Base-by-base conservation (phyloP, 2,329 filamentous ascomycete species). In the Pseudogymnoascus sp. region DNA sequence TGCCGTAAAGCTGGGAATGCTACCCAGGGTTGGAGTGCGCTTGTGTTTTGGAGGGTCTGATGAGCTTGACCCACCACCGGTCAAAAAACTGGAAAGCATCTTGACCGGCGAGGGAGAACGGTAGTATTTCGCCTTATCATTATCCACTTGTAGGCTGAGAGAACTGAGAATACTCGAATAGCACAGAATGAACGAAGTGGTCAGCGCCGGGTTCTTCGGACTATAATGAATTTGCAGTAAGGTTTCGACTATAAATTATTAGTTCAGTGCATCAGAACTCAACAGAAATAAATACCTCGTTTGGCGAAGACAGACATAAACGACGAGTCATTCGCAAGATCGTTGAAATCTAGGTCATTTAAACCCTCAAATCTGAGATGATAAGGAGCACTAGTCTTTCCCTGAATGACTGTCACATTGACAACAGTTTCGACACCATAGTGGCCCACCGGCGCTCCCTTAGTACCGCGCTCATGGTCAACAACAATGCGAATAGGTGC, bases 41-140 rank as follows among this genome's bases (percentile, higher is more conserved):
- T 61, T 73, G 18, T 67, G 62, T 62, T 69, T 73, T 1, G 69
- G 69, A 64, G 68, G 69, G 69, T 60, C 75, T 11, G 77, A 74
- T 37, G 75, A 77, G 66, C 78, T 80, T 36, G 80, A 75, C 16
- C 76, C 81, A 63, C 81, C 83, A 23, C 85, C 84, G 36, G 85
- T 83, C 69, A 96, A 85, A 62, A 97, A 84, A 71, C 83, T 96
- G 0, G 93, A 96, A 14, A 97, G 80, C 71, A 96, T 81, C 74
- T 97, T 97, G 59, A 96, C 90, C 0, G 93, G 93, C 0, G 93
- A 97, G n/a, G 88, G 84, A 4, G 86, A 86, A 8, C 93, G 82
- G 71, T 90, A 90, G 0, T 86, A 86, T 63, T 83, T 83, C 10
- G 85, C 83, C 73, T 85, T 89, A 70, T 87, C 85, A 0, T 83